Percentiles rank a stretch among this genome's conserved stretches.
phyloP scores from a whole-genome alignment of 2,329 filamentous ascomycete genomes.

The Capronia epimyces region DNA sequence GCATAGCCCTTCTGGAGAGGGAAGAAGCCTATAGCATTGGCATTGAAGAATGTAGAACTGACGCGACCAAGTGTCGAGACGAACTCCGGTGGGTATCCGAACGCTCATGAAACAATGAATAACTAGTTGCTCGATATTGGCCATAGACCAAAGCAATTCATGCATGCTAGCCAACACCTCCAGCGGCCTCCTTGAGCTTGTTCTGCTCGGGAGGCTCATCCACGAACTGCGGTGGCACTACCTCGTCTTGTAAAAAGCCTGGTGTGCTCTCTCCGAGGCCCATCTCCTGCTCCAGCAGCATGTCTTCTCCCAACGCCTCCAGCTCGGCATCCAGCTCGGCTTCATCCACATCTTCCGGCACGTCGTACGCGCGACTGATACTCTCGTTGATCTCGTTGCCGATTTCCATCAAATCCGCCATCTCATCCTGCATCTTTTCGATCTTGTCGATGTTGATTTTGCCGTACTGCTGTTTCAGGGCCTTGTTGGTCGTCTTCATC shows the following conservation, averaged over 20 bases:
- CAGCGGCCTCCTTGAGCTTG: constrained; percentile 65
- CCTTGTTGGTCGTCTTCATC: constrained; percentile 94
- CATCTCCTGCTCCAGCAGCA: constrained; percentile 67
- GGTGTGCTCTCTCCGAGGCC: constrained; percentile 62
- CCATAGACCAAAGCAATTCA: too few relatives aligned
- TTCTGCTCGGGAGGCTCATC: constrained; percentile 75
- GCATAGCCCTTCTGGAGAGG: too few relatives aligned
- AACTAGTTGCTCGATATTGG: too few relatives aligned
- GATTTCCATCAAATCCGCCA: constrained; percentile 95
- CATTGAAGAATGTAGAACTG: too few relatives aligned
- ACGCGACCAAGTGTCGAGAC: too few relatives aligned
- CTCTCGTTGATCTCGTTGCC: constrained; percentile 98
- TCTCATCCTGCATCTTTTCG: constrained; percentile 95
- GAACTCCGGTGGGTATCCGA: too few relatives aligned
- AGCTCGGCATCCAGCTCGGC: constrained; percentile 92
- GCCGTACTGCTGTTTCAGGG: constrained; percentile 86
- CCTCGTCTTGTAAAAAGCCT: constrained; percentile 83
- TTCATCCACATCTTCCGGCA: constrained; percentile 96
- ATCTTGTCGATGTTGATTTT: constrained; percentile 98
- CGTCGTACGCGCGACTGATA: constrained; percentile 82
- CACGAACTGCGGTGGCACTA: constrained; percentile 76
- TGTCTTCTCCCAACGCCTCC: constrained; percentile 87
- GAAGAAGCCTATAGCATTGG: too few relatives aligned
- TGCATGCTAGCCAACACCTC: constrained; percentile 21
- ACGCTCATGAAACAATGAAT: neutral